Evolutionary conservation across 2,329 filamentous ascomycete species (phyloP).

Genomic region (Ploettnerulaceae sp.): DNA sequence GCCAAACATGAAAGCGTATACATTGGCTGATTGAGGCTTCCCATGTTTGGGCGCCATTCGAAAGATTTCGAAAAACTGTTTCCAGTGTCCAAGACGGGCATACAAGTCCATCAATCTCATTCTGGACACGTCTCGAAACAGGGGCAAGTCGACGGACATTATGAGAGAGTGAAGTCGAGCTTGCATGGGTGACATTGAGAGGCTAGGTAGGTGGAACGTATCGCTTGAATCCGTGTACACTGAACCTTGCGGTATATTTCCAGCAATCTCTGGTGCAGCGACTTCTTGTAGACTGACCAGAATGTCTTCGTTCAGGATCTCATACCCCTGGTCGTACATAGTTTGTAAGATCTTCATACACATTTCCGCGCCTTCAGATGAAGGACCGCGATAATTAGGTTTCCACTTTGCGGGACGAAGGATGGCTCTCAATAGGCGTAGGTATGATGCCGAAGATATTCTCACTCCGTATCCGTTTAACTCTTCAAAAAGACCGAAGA

Average conservation of each 20-base stretch:
- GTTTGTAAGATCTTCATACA: constrained; percentile 39
- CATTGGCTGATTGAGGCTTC: constrained; percentile 42
- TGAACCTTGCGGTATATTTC: constrained; percentile 24
- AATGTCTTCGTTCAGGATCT: constrained; percentile 36
- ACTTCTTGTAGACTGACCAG: constrained; percentile 29
- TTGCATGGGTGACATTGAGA: constrained; percentile 20
- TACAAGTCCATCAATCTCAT: constrained; percentile 44
- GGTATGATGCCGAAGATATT: constrained; percentile 35
- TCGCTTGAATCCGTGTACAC: constrained; percentile 25
- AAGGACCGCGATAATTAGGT: constrained; percentile 23
- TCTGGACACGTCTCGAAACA: constrained; percentile 37
- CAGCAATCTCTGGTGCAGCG: constrained; percentile 6
- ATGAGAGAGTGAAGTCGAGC: constrained; percentile 40
- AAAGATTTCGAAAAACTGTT: constrained; percentile 58
- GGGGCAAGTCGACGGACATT: constrained; percentile 41
- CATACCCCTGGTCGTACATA: constrained; percentile 38
- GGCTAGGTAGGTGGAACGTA: constrained; percentile 24
- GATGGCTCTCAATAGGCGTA: constrained; percentile 36
- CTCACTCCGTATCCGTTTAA: constrained; percentile 34
- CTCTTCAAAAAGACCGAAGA: constrained; percentile 35
- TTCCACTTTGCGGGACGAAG: constrained; percentile 27
- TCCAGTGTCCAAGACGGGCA: constrained; percentile 45
- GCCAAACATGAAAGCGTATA: constrained; percentile 53
- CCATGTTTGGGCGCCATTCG: constrained; percentile 48
- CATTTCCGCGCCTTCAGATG: constrained; percentile 22